phyloP scores from a whole-genome alignment of 192 early-diverging fungal species.

The Entomortierella lignicola region DNA sequence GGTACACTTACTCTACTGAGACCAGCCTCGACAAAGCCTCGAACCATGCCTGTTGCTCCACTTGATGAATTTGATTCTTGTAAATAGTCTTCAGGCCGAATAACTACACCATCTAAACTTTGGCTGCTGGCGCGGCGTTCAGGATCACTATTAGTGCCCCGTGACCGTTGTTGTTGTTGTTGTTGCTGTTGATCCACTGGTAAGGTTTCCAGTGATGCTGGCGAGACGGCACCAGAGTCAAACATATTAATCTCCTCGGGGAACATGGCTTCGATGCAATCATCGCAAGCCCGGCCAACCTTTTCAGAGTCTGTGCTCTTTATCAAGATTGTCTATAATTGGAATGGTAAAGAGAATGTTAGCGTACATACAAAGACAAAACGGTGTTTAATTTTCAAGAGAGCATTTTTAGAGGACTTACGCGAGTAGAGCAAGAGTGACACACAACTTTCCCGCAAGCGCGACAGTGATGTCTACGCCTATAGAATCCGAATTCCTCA shows the following conservation, averaged over 20 bases:
- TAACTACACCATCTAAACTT: constrained; percentile 31
- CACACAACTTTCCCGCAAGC: constrained; percentile 87
- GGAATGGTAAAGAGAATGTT: not conserved
- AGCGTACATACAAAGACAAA: too few species aligned
- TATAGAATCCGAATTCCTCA: constrained; percentile 72
- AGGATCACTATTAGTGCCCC: not conserved
- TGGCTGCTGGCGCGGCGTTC: constrained; percentile 18
- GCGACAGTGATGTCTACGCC: constrained; percentile 83
- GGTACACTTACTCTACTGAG: constrained; percentile 40
- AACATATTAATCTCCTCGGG: constrained; percentile 34
- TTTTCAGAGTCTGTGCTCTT: constrained; percentile 48
- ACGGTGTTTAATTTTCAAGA: too few species aligned
- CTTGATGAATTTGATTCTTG: not conserved
- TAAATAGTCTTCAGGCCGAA: constrained; percentile 30
- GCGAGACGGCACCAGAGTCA: not conserved
- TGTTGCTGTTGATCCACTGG: constrained; percentile 11
- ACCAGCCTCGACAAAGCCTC: constrained; percentile 43
- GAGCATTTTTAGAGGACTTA: constrained; percentile 57
- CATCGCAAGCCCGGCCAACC: constrained; percentile 55
- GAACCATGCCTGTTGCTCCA: constrained; percentile 39
- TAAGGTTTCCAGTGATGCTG: constrained; percentile 6
- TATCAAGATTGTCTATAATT: constrained; percentile 51
- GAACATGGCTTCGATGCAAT: constrained; percentile 57
- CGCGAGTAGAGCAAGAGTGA: constrained; percentile 73
- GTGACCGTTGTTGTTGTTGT: not conserved